phyloP scores from a whole-genome alignment of 805 yeast species.

The Candida corydali region DNA sequence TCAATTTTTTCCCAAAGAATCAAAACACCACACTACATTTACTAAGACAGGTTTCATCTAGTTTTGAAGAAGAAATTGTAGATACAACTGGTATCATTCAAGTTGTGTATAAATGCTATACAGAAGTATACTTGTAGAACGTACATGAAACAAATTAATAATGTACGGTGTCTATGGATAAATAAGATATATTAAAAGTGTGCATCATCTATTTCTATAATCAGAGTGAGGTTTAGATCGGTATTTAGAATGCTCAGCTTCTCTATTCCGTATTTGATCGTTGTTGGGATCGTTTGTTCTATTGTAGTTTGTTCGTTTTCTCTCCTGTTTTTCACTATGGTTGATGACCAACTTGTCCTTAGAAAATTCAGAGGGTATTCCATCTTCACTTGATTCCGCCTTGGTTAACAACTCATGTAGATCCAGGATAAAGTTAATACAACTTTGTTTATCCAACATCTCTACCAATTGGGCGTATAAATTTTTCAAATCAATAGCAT shows the following conservation, averaged over 20 bases:
- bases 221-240: neutral
- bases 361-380: slow-evolving; percentile 32
- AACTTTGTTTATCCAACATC: slow-evolving; percentile 40
- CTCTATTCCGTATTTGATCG: slow-evolving; percentile 11
- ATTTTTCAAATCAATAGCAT: slow-evolving; percentile 25
- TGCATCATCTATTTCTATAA: slow-evolving; percentile 1
- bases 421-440: slow-evolving; percentile 34
- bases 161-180: no score
- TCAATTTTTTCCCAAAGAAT: no score
- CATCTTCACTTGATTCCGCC: slow-evolving; percentile 38
- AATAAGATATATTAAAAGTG: no score
- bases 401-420: slow-evolving; percentile 43
- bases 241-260: slow-evolving; percentile 6
- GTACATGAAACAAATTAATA: no score
- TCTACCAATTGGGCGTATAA: slow-evolving; percentile 42
- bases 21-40: no score
- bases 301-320: slow-evolving; percentile 1
- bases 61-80: no score
- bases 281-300: neutral
- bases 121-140: no score
- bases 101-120: no score
- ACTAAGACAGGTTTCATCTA: no score
- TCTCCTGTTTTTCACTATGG: neutral
- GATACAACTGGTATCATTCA: no score
- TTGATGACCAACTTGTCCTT: neutral